Percentiles rank a stretch among this genome's conserved stretches.
Conservation (phyloP, 306 rosid species). For the Datisca glomerata region DNA sequence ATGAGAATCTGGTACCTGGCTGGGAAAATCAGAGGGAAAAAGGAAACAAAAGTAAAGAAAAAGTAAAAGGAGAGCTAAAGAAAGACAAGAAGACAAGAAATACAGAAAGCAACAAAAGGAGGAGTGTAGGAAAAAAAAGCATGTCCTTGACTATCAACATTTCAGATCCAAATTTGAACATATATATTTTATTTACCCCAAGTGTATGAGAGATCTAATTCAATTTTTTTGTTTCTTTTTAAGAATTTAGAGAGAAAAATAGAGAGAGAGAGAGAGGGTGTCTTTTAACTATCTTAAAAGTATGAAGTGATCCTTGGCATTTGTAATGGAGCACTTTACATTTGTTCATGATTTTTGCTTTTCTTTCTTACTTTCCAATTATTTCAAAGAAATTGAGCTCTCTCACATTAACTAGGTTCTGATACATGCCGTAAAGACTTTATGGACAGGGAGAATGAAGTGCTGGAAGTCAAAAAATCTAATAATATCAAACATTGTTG, state of each 20-base stretch:
- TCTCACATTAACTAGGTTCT: background rate
- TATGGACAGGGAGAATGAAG: too few species aligned
- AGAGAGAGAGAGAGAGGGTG: slow-evolving; percentile 2
- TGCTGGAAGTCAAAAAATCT: too few species aligned
- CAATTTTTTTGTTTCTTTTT: slow-evolving; percentile 4
- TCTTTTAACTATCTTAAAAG: too few species aligned
- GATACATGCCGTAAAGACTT: background rate
- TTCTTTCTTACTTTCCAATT: background rate
- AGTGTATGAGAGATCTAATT: slow-evolving; percentile 9
- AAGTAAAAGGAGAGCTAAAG: background rate
- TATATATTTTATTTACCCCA: background rate
- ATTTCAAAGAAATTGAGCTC: background rate
- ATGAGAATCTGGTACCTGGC: background rate
- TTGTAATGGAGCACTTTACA: background rate
- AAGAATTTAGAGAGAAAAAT: background rate
- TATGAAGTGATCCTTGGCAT: background rate
- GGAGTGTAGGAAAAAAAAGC: background rate
- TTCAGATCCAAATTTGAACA: slow-evolving; percentile 6
- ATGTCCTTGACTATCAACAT: slow-evolving; percentile 6
- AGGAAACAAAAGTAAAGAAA: background rate
- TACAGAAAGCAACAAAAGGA: slow-evolving; percentile 9
- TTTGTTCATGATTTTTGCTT: background rate
- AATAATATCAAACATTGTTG: too few species aligned
- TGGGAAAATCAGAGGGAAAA: background rate
- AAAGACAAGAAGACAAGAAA: slow-evolving; percentile 10